phyloP scores from a whole-genome alignment of 164 flowering plant genomes.

The Nymphaea thermarum region DNA sequence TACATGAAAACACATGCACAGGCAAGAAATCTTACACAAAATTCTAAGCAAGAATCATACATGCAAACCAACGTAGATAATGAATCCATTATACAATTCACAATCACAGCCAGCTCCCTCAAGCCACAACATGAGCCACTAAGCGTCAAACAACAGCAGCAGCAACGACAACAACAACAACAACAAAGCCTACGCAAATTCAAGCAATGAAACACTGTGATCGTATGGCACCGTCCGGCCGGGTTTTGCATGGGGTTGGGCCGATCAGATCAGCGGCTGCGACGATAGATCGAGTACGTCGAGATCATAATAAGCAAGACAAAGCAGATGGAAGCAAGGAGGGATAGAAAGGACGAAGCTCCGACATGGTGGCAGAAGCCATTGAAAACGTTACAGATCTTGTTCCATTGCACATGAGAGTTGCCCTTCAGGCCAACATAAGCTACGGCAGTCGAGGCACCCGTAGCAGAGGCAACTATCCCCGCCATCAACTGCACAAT shows the following conservation, averaged over 20 bases:
- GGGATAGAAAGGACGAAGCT: constrained; percentile 27
- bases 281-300: constrained; percentile 13
- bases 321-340: constrained; percentile 23
- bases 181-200: too few relatives aligned
- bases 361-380: constrained; percentile 39
- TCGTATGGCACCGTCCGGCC: too few relatives aligned
- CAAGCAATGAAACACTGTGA: too few relatives aligned
- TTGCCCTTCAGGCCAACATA: constrained; percentile 25
- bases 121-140: too few relatives aligned
- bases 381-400: constrained; percentile 39
- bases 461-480: background rate
- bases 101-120: too few relatives aligned
- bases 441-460: background rate
- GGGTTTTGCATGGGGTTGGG: background rate
- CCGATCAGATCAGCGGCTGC: constrained; percentile 1
- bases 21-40: too few relatives aligned
- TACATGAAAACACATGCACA: too few relatives aligned
- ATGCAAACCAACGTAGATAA: too few relatives aligned
- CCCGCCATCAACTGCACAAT: background rate
- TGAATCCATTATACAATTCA: too few relatives aligned
- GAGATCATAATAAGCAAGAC: constrained; percentile 26
- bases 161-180: too few relatives aligned
- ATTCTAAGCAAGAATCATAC: too few relatives aligned
- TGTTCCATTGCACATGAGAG: constrained; percentile 41
- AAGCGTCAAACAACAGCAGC: too few relatives aligned